Evolutionary conservation across 2,329 filamentous ascomycete species (phyloP), one percentile per base, ranked within the genome.

Genomic region (Metarhizium robertsii): DNA sequence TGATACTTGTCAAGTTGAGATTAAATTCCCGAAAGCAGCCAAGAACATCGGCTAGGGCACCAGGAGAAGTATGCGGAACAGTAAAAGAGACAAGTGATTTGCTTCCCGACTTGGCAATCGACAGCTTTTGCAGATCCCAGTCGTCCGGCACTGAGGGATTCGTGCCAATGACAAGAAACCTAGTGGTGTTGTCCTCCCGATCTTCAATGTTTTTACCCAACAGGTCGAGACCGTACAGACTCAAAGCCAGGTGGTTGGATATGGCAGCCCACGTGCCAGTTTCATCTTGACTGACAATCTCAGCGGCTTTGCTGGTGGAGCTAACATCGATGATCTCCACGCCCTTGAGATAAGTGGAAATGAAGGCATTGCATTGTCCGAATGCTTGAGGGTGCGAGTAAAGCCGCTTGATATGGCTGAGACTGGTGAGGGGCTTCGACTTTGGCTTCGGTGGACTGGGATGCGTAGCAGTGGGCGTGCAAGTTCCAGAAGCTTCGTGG

Each of bases 361-460:
- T 79, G 71, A 96, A 96, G 8, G 67, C 71, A 48, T 85, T 84
- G 71, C 92, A 96, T 73, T 99, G 94, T 30, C 91, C 91, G 77
- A 94, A 96, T 32, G 91, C 94, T 72, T 99, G 94, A 10, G 92
- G 92, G 71, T 99, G 94, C 29, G 90, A 94, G 74, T 96, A 95
- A 45, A 99, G 72, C 65, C 86, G 86, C 62, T 79, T 81, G 64
- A 97, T 79, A 62, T 86, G 78, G 55, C 73, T 70, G 59, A 92
- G 70, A 59, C 74, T 72, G 53, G 67, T 64, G 43, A 79, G 63
- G 3, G 84, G 82, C 59, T 71, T 71, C 43, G 74, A 69, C 59
- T 71, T 70, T 30, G 77, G 76, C 61, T 71, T 72, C n/a, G 64
- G 63, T 16, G 75, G 76, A 47, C 64, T 67, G 3, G 78, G 79